These are phyloP conservation scores for Fusarium guadeloupense DNA, from an alignment of 2,329 filamentous ascomycete species.

Conservation along the genomic window DNA sequence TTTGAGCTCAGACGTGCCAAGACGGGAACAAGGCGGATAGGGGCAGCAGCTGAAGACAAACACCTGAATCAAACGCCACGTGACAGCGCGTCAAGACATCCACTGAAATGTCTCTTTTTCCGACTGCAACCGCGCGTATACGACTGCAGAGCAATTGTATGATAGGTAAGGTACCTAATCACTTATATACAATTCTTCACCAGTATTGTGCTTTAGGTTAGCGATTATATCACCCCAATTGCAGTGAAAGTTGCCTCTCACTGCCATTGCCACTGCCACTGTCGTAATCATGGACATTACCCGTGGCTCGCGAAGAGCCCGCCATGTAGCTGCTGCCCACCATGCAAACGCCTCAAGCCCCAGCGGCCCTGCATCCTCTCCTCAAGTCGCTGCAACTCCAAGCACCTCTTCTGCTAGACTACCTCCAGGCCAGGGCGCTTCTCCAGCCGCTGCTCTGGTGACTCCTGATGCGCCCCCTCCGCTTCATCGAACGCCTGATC, in stretches of 20 bases:
- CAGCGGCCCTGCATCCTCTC: slow-evolving; percentile 19
- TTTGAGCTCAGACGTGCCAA: slow-evolving; percentile 6
- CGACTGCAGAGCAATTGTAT: neutral
- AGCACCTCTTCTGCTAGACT: slow-evolving; percentile 21
- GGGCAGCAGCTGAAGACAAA: neutral
- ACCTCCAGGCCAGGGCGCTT: slow-evolving; percentile 25
- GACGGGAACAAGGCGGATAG: neutral
- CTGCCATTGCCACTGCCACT: neutral
- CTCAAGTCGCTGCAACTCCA: slow-evolving; percentile 24
- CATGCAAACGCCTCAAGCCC: slow-evolving; percentile 29
- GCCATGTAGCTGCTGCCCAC: slow-evolving; percentile 33
- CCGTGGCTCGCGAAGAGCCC: slow-evolving; percentile 32
- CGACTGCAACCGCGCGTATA: neutral
- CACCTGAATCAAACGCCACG: slow-evolving; percentile 13
- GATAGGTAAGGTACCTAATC: neutral
- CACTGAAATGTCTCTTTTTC: slow-evolving; percentile 20
- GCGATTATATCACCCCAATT: neutral
- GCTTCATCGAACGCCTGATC: slow-evolving; percentile 43
- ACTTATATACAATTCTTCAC: neutral
- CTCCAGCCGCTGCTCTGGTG: slow-evolving; percentile 32
- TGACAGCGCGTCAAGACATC: slow-evolving; percentile 23
- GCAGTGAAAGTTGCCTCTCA: neutral
- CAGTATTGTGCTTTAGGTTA: neutral
- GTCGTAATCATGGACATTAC: slow-evolving; percentile 30
- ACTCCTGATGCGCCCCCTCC: slow-evolving; percentile 39